These are phyloP conservation scores for Dactylorhiza incarnata DNA, from an alignment of 106 monocot genomes.

Conservation along the genomic window DNA sequence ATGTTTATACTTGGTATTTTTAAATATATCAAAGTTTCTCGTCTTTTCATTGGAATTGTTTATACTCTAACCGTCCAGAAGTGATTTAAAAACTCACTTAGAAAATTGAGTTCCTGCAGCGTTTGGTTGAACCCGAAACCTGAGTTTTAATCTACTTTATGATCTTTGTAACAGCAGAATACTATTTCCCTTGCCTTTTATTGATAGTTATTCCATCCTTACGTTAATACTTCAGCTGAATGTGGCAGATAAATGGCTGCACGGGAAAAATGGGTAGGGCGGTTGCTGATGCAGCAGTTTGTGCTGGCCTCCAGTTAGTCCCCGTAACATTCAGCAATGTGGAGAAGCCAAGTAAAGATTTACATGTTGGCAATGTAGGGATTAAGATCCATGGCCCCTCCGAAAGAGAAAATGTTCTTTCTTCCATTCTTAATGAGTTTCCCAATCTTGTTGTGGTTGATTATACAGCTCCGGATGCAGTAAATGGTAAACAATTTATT, in stretches of 20 bases:
- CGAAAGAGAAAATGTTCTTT: constrained; percentile 56
- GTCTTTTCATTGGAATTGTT: not conserved
- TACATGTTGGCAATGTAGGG: constrained; percentile 45
- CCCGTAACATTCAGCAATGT: constrained; percentile 56
- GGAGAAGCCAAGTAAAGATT: constrained; percentile 28
- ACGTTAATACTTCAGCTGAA: not conserved
- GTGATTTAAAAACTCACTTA: no score
- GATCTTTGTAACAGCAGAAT: not conserved
- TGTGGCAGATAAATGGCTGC: constrained; percentile 38
- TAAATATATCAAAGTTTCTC: not conserved
- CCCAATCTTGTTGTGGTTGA: constrained; percentile 75
- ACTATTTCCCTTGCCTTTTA: not conserved
- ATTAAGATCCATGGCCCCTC: constrained; percentile 49
- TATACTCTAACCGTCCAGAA: not conserved
- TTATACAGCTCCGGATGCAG: constrained; percentile 57
- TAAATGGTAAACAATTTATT: constrained; percentile 32
- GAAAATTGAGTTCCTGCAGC: no score
- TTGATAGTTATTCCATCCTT: not conserved
- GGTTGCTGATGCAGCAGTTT: constrained; percentile 37
- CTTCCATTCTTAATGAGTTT: constrained; percentile 45
- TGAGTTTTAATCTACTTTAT: no score
- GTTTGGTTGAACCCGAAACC: no score
- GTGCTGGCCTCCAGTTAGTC: constrained; percentile 36
- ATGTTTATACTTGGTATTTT: not conserved
- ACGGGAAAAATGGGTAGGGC: constrained; percentile 48